These are phyloP conservation scores for Aspergillus versicolor DNA, from an alignment of 2,329 filamentous ascomycete species.

Conservation along the genomic window DNA sequence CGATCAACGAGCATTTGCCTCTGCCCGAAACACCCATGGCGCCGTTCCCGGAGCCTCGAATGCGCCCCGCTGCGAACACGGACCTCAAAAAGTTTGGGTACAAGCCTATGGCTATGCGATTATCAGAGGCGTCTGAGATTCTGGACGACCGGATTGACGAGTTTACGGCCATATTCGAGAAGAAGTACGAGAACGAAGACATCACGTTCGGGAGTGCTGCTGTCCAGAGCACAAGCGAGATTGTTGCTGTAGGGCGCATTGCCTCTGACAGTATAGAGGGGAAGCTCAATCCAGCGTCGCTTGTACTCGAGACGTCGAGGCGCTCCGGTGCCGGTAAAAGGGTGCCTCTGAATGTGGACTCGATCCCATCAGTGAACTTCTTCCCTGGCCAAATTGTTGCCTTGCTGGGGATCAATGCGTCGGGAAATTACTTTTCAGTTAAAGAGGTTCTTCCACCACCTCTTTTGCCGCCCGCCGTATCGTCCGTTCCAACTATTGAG, in stretches of 20 bases:
- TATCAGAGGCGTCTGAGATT: slow-evolving; percentile 87
- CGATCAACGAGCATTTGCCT: slow-evolving; percentile 73
- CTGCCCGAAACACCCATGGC: slow-evolving; percentile 68
- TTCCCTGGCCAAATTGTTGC: slow-evolving; percentile 96
- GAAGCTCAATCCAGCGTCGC: slow-evolving; percentile 77
- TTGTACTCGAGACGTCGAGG: slow-evolving; percentile 85
- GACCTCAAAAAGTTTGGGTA: slow-evolving; percentile 90
- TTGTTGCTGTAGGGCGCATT: slow-evolving; percentile 88
- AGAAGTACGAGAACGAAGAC: slow-evolving; percentile 73
- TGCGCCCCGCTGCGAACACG: slow-evolving; percentile 81
- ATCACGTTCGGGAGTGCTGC: slow-evolving; percentile 84
- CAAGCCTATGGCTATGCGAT: slow-evolving; percentile 91
- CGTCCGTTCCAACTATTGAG: slow-evolving; percentile 64
- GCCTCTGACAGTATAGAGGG: slow-evolving; percentile 83
- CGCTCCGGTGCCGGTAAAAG: slow-evolving; percentile 78
- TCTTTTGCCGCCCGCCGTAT: slow-evolving; percentile 71
- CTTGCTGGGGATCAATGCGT: slow-evolving; percentile 79
- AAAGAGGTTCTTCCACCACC: slow-evolving; percentile 74
- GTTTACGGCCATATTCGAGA: slow-evolving; percentile 71
- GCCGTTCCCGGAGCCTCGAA: slow-evolving; percentile 70
- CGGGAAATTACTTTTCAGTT: slow-evolving; percentile 78
- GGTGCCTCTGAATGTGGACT: slow-evolving; percentile 74
- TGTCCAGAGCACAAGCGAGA: slow-evolving; percentile 77
- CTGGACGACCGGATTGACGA: slow-evolving; percentile 94
- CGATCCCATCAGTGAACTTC: slow-evolving; percentile 71